Evolutionary conservation across 176 grass and related monocot species (phyloP), one percentile per base, ranked within the genome.

Genomic region (Oryza punctata): DNA sequence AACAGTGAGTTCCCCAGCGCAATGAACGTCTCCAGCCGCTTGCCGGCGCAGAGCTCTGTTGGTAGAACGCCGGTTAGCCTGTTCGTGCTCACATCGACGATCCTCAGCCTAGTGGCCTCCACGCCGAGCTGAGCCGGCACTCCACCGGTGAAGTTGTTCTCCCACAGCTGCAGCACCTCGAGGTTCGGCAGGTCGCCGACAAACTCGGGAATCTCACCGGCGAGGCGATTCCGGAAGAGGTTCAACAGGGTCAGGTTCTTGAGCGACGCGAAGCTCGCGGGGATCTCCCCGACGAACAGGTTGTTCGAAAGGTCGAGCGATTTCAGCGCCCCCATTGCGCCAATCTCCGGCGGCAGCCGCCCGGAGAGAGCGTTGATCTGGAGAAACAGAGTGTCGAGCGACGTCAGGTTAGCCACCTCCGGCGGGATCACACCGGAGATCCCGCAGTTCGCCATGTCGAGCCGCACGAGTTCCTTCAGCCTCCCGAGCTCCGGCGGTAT

Each of bases 271-370:
- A 94, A 97, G 69, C 69, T 89, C 32, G 92, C 28, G 3, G 95
- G 95, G 72, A 97, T 97, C 76, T 89, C 84, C 12, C 90, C 95
- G 28, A 85, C 54, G 75, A 97, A 78, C 71, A 89, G 26, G 68
- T 97, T 97, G 88, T 97, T 97, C 6, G 95, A 97, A 76, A 97
- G 74, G 86, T 97, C 95, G 54, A 97, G 86, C 61, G 95, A 97
- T 82, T 93, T 97, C 32, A 97, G 90, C 49, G 77, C 85, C 27
- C 70, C 67, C 82, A 97, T 89, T 25, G 73, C 45, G 19, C 92
- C 92, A 0, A 97, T 81, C 85, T 93, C 92, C 26, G 86, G 33
- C 13, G 95, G 95, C 1, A 97, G 69, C 9, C 81, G 66, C 15
- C 90, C 88, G 18, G 80, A 30, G 29, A 97, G 76, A 1, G 72